Base-by-base conservation (phyloP, 1,284 basidiomycete genomes). In the Boletus smithii region DNA sequence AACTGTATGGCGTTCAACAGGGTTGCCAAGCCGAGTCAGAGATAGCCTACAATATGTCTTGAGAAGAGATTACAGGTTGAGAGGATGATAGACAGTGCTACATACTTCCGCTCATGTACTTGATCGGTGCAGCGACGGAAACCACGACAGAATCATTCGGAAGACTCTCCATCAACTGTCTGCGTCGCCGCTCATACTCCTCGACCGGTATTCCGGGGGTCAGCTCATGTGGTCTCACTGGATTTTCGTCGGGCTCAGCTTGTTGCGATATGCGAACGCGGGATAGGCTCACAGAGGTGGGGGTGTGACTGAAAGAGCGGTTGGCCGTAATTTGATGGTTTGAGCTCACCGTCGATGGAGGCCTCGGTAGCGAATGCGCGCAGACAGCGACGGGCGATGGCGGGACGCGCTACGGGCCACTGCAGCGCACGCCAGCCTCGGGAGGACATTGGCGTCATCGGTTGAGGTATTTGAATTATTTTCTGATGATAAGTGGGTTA, bases 41-140 rank as follows among this genome's bases (percentile, higher is more conserved):
- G 13, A 27, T n/a, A 30, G 62, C 74, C 63, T 62, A 78, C 78
- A 81, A 81, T 55, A 81, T 72, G 33, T 54, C 63, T 65, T 54
- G 40, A 43, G 39, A 58, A 40, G 46, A 38, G 4, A 44, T 65
- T 42, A 53, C 42, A 41, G 37, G 8, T 13, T 16, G 11, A 42
- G 33, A 39, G 24, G 44, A 51, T 37, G 37, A 48, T 14, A 22
- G 29, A 48, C 30, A 22, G 16, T 17, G 29, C 48, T 48, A 82
- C 88, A 69, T 69, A 90, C 90, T 86, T 62, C 80, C 84, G 50
- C 86, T 88, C 83, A 95, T 91, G 63, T 89, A 88, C 69, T 94
- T 90, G 38, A 95, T 73, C 8, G 87, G 82, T 0, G 85, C 89
- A 4, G 90, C 85, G 38, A 91, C 79, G 34, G 83, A 85, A 5